These are phyloP conservation scores for Citeromyces hawaiiensis DNA, from an alignment of 1,139 yeast genomes.

Conservation along the genomic window DNA sequence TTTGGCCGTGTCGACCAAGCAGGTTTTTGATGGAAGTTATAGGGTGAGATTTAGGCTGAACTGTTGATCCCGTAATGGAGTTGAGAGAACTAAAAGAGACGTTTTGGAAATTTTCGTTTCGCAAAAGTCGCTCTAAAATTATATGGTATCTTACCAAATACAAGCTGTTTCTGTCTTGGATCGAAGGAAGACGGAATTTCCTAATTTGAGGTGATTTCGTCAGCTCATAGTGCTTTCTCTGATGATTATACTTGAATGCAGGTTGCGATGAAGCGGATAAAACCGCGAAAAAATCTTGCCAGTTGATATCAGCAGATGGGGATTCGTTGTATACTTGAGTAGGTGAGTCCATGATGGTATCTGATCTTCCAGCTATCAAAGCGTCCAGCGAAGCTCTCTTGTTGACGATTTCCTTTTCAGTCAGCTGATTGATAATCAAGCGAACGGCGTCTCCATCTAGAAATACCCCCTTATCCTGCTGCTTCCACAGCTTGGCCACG, in stretches of 20 bases:
- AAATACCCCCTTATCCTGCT: constrained; percentile 76
- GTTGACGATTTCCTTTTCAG: not conserved
- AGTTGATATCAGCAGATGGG: constrained; percentile 22
- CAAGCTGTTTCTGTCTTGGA: constrained; percentile 16
- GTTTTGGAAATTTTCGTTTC: constrained; percentile 65
- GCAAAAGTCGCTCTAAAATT: constrained; percentile 52
- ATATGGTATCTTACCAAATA: constrained; percentile 42
- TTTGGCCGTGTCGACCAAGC: constrained; percentile 69
- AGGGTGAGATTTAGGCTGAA: constrained; percentile 23
- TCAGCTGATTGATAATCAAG: constrained; percentile 45
- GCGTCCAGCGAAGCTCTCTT: not conserved
- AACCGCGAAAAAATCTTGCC: constrained; percentile 63
- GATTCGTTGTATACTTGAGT: not conserved
- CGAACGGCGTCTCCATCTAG: constrained; percentile 63
- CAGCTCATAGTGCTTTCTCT: constrained; percentile 49
- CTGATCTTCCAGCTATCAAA: not conserved
- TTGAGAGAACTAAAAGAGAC: constrained; percentile 27
- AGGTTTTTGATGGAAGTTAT: constrained; percentile 73
- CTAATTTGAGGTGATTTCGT: not conserved
- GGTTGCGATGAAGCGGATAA: constrained; percentile 60
- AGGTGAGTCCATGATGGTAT: not conserved
- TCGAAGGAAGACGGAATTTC: constrained; percentile 16
- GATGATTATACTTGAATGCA: constrained; percentile 45
- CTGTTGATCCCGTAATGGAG: constrained; percentile 19
- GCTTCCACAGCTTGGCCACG: constrained; percentile 75